Evolutionary conservation across 2,329 filamentous ascomycete species (phyloP).

Genomic region (Parastagonospora avenae): DNA sequence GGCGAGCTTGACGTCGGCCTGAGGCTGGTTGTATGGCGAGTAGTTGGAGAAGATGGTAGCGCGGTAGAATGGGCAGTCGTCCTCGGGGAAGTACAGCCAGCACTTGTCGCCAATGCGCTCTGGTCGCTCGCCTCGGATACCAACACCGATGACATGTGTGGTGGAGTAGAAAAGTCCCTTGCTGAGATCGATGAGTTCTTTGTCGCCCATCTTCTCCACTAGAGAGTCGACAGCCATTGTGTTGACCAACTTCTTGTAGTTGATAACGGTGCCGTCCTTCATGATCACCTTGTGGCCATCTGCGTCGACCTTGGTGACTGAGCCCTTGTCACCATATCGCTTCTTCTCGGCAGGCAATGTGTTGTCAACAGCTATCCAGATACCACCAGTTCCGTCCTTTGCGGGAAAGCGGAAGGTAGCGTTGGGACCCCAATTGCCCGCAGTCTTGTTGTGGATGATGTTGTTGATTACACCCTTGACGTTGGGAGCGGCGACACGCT

Average conservation of each 20-base stretch:
- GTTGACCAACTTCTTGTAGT: constrained; percentile 90
- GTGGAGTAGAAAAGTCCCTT: constrained; percentile 96
- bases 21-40: constrained; percentile 96
- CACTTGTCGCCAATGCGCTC: constrained; percentile 99
- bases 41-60: constrained; percentile 99
- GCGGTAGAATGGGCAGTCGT: constrained; percentile 98
- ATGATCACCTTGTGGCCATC: constrained; percentile 82
- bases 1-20: constrained; percentile 79
- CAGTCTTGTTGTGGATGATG: constrained; percentile 93
- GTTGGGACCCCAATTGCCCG: constrained; percentile 97
- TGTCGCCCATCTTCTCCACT: constrained; percentile 83
- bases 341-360: constrained; percentile 92
- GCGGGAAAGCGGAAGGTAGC: constrained; percentile 98
- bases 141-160: constrained; percentile 96
- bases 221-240: constrained; percentile 96
- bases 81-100: constrained; percentile 99
- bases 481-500: constrained; percentile 96
- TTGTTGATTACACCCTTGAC: constrained; percentile 93
- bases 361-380: constrained; percentile 97
- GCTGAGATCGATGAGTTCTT: constrained; percentile 79
- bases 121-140: constrained; percentile 86
- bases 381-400: constrained; percentile 92
- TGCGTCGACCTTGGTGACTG: constrained; percentile 86
- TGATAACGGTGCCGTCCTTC: constrained; percentile 82
- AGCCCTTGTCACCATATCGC: constrained; percentile 82